A percentile compares a stretch with the other conserved stretches of the same genome.
Conservation (phyloP, 106 monocot species). For the Posidonia australis region DNA sequence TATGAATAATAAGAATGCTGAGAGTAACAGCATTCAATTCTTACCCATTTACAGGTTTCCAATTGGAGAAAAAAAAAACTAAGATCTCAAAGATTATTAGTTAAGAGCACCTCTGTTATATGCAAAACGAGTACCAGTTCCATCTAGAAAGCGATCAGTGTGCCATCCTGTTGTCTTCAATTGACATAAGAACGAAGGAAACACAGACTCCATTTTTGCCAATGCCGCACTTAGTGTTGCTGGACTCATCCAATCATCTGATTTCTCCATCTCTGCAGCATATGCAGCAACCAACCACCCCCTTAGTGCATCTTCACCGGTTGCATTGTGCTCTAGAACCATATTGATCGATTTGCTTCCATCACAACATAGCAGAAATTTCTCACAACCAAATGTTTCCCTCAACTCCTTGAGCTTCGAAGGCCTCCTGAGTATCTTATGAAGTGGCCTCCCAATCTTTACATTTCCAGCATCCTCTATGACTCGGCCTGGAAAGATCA, state of each 20-base stretch:
- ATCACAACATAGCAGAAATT: slow-evolving; percentile 52
- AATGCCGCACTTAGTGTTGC: slow-evolving; percentile 25
- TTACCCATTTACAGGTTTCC: background rate
- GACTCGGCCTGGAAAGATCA: slow-evolving; percentile 61
- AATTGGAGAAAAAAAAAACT: background rate
- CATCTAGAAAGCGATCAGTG: slow-evolving; percentile 84
- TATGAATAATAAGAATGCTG: too few relatives aligned
- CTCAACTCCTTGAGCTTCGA: slow-evolving; percentile 36
- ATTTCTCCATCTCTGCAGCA: slow-evolving; percentile 45
- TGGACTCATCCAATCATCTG: slow-evolving; percentile 2
- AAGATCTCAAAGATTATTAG: background rate
- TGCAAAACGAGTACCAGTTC: slow-evolving; percentile 65
- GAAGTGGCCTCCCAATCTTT: slow-evolving; percentile 57
- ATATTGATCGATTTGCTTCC: slow-evolving; percentile 8
- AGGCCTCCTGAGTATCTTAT: slow-evolving; percentile 38
- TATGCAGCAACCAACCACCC: slow-evolving; percentile 88
- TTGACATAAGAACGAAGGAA: slow-evolving; percentile 56
- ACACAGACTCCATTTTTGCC: slow-evolving; percentile 47
- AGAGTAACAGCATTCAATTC: background rate
- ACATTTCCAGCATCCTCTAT: slow-evolving; percentile 84
- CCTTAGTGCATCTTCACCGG: slow-evolving; percentile 79
- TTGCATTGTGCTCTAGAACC: slow-evolving; percentile 38
- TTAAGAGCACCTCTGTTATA: slow-evolving; percentile 5
- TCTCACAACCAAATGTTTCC: slow-evolving; percentile 46
- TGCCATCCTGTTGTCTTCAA: slow-evolving; percentile 81